Conservation (phyloP, 129 eudicot species). For the Lonicera japonica region DNA sequence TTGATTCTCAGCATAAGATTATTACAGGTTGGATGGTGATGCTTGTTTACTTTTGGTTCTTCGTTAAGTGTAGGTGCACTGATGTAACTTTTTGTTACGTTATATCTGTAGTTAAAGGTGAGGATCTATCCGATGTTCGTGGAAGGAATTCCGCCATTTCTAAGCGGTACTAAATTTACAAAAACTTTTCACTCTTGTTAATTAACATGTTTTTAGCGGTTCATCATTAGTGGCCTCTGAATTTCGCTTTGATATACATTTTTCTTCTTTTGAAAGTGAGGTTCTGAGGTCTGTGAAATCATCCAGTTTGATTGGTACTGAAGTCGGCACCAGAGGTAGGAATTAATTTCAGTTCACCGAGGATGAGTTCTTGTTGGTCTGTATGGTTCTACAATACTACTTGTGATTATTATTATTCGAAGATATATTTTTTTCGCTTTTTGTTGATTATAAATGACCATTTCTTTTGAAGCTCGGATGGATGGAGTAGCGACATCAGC, state of each 20-base stretch:
- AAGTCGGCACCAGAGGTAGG: slow-evolving; percentile 55
- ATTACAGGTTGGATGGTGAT: slow-evolving; percentile 52
- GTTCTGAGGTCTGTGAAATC: slow-evolving; percentile 48
- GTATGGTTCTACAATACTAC: not conserved
- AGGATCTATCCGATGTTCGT: slow-evolving; percentile 71
- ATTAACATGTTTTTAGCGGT: not conserved
- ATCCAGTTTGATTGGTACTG: slow-evolving; percentile 56
- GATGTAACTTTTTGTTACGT: slow-evolving; percentile 5
- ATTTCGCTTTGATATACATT: slow-evolving; percentile 8
- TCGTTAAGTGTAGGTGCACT: slow-evolving; percentile 1
- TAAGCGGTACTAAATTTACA: slow-evolving; percentile 32
- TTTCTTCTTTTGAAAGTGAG: slow-evolving; percentile 33
- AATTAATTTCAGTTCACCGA: slow-evolving; percentile 3
- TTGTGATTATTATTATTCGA: slow-evolving; percentile 1
- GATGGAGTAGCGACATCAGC: slow-evolving; percentile 43
- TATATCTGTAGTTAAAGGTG: slow-evolving; percentile 56
- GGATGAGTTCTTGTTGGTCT: not conserved
- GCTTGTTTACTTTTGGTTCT: not conserved
- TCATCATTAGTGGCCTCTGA: slow-evolving; percentile 8
- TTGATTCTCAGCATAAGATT: slow-evolving; percentile 83
- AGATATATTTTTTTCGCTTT: slow-evolving; percentile 5
- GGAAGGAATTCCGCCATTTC: slow-evolving; percentile 36
- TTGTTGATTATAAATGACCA: slow-evolving; percentile 11
- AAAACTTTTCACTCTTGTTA: slow-evolving; percentile 3
- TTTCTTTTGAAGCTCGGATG: slow-evolving; percentile 47